Percentiles rank a stretch among this genome's conserved stretches.
Conservation (phyloP, 176 grass and related monocot species). For the Oryza meyeriana region DNA sequence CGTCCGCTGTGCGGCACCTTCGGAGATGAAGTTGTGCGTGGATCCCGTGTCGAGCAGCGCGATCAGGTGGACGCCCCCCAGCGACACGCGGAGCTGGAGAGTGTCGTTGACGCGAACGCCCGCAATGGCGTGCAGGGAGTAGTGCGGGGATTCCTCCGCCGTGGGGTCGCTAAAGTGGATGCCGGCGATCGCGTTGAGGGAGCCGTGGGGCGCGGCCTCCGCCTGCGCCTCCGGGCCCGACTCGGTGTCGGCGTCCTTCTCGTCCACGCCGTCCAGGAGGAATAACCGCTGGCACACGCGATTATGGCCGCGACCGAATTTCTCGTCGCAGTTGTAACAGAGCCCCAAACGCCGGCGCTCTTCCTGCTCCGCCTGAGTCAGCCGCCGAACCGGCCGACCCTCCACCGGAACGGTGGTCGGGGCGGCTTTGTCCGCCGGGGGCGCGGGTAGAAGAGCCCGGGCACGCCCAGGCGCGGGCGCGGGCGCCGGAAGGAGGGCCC, state of each 20-base stretch:
- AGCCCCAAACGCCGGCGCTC: background rate
- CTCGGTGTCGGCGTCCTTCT: background rate
- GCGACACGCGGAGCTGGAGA: too few species aligned
- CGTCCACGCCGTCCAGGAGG: background rate
- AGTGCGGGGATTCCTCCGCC: too few species aligned
- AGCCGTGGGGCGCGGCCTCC: background rate
- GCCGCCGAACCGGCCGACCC: background rate
- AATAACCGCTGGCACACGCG: too few species aligned
- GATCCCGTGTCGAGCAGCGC: too few species aligned
- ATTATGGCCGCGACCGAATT: too few species aligned
- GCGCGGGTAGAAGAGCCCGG: background rate
- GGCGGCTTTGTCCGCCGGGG: background rate
- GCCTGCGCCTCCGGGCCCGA: background rate
- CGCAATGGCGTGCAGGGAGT: too few species aligned
- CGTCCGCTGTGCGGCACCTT: too few species aligned
- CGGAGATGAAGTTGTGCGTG: too few species aligned
- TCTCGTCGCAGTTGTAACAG: too few species aligned
- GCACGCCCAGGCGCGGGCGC: background rate
- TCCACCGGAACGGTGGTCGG: background rate
- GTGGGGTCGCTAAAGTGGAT: background rate
- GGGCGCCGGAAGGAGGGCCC: too few species aligned
- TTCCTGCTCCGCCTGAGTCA: background rate
- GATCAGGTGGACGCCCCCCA: too few species aligned
- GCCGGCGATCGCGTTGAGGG: background rate
- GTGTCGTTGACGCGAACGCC: too few species aligned